These are phyloP conservation scores for Hura crepitans DNA, from an alignment of 441 rosid genomes.

Conservation along the genomic window DNA sequence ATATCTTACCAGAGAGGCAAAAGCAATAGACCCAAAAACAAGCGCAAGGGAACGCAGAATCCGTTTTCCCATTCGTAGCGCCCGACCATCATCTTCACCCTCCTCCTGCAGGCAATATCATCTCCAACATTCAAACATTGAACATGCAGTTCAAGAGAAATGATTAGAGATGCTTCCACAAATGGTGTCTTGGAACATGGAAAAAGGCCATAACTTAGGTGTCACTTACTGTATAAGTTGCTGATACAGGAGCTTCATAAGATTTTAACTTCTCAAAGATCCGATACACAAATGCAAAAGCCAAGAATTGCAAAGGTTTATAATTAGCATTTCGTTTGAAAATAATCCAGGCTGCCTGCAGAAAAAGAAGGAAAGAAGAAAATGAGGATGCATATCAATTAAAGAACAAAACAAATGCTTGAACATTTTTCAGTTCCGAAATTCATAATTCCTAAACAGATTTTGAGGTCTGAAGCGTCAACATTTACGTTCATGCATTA, in stretches of 20 bases:
- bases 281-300: constrained; percentile 84
- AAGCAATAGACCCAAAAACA: constrained; percentile 75
- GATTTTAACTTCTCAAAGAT: constrained; percentile 87
- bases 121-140: constrained; percentile 19
- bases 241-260: constrained; percentile 64
- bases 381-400: constrained; percentile 15
- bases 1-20: constrained; percentile 74
- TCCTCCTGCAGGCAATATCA: constrained; percentile 67
- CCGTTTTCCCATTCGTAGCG: constrained; percentile 76
- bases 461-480: neutral
- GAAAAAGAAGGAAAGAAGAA: constrained; percentile 24
- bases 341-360: constrained; percentile 83
- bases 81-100: constrained; percentile 74
- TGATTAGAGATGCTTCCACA: neutral
- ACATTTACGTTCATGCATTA: neutral
- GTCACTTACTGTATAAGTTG: constrained; percentile 62
- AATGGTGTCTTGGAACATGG: neutral
- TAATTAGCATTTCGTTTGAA: constrained; percentile 71
- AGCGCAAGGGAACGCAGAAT: constrained; percentile 82
- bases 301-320: constrained; percentile 89
- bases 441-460: neutral
- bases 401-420: neutral
- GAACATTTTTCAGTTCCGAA: neutral
- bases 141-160: constrained; percentile 5
- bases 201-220: neutral